phyloP scores from a whole-genome alignment of 257 asterid species.

The Cruciata laevipes region DNA sequence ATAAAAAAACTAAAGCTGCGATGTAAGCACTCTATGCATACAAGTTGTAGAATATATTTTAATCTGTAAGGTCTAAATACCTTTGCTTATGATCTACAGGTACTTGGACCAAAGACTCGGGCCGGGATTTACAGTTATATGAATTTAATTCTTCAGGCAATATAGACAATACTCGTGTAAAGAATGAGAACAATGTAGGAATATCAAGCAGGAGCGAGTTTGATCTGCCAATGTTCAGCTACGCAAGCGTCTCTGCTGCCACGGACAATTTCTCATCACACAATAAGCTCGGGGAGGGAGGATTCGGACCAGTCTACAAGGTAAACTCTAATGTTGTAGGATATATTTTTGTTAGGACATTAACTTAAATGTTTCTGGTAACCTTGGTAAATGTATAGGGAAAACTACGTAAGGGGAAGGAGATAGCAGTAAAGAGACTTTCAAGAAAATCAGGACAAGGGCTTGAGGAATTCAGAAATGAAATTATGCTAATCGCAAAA shows the following conservation, averaged over 20 bases:
- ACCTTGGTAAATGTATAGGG: constrained; percentile 25
- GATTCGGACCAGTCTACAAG: constrained; percentile 59
- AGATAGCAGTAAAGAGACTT: constrained; percentile 42
- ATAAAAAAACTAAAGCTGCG: constrained; percentile 21
- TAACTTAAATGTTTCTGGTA: background rate
- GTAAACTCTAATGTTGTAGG: constrained; percentile 18
- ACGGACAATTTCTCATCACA: constrained; percentile 33
- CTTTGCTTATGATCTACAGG: constrained; percentile 22
- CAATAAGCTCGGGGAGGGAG: constrained; percentile 52
- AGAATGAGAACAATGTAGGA: constrained; percentile 1
- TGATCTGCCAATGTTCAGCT: constrained; percentile 38
- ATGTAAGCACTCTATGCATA: constrained; percentile 12
- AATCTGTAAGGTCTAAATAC: background rate
- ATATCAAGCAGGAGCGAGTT: constrained; percentile 13
- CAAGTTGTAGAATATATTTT: no score
- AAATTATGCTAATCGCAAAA: constrained; percentile 28
- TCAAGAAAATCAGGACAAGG: constrained; percentile 42
- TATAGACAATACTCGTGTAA: constrained; percentile 14
- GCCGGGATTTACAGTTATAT: constrained; percentile 34
- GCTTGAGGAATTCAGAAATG: constrained; percentile 34
- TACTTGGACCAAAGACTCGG: constrained; percentile 8
- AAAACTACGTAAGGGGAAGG: constrained; percentile 25
- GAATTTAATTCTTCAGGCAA: constrained; percentile 20
- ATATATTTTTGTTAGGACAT: background rate
- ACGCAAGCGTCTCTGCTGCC: constrained; percentile 39